A percentile compares a stretch with the other conserved stretches of the same genome.
phyloP scores from a whole-genome alignment of 352 stramenopile species.

The Proteromonas lacertae region DNA sequence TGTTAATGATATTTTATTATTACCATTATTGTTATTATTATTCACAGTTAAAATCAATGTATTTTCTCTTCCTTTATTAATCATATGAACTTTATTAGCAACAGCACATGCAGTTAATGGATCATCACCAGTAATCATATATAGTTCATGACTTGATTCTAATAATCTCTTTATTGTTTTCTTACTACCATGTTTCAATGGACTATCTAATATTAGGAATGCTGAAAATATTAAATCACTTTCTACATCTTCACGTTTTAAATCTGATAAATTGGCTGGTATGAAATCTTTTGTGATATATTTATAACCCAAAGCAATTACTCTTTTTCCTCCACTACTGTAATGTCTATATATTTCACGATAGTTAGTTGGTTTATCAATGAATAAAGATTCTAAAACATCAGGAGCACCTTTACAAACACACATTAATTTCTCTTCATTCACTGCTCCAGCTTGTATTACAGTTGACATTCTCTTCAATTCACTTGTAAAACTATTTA shows the following conservation, averaged over 20 bases:
- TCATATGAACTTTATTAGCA: constrained; percentile 63
- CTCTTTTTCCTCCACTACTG: constrained; percentile 25
- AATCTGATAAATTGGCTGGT: constrained; percentile 4
- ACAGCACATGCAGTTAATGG: constrained; percentile 82
- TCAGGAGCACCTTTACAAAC: constrained; percentile 92
- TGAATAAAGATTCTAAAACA: constrained; percentile 40
- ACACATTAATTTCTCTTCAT: constrained; percentile 16
- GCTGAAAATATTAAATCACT: constrained; percentile 60
- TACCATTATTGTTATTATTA: neutral
- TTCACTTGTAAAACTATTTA: constrained; percentile 72
- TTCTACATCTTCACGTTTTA: constrained; percentile 11
- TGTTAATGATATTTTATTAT: neutral
- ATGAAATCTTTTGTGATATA: constrained; percentile 8
- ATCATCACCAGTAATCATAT: constrained; percentile 95
- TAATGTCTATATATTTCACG: constrained; percentile 20
- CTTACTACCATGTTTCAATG: constrained; percentile 66
- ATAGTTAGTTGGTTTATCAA: constrained; percentile 44
- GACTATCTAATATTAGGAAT: constrained; percentile 65
- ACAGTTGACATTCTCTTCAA: constrained; percentile 53
- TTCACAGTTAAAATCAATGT: neutral
- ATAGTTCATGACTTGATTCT: constrained; percentile 48
- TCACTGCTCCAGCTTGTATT: neutral
- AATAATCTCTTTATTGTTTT: constrained; percentile 60
- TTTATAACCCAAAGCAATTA: constrained; percentile 79
- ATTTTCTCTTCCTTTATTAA: constrained; percentile 16